Evolutionary conservation across 176 grass and related monocot species (phyloP), one percentile per base, ranked within the genome.

Genomic region (Musa acuminata): DNA sequence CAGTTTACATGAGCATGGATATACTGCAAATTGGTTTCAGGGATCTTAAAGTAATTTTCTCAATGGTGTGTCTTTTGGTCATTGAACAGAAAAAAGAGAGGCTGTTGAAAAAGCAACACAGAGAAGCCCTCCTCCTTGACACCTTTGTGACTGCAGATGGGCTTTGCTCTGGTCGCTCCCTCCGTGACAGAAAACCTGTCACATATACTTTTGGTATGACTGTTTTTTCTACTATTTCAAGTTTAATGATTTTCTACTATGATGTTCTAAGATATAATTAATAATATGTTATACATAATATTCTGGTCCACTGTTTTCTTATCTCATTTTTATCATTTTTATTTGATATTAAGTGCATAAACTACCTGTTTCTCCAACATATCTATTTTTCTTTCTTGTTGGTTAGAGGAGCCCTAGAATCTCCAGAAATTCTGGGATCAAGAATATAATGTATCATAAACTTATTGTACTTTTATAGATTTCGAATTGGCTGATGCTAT

Each of bases 151-250:
- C 85, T 58, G 82, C 87, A 54, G 81, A 93, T 82, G 84, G 94
- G 29, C 85, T 89, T 84, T 88, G 90, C 23, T 83, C 90, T 73
- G 90, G 86, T 60, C 94, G 94, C 22, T 92, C 87, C 72, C 85
- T 88, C 55, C 94, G 94, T 78, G 78, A 93, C 83, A 85, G 94
- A 72, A 98, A 98, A 80, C 84, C 59, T 82, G 88, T 91, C 74
- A 98, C 90, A 50, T 98, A 98, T 83, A 98, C 94, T 80, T 98
- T 98, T 78, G 94, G 94, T 98, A 90, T 80, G 84, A 53, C 35
- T 72, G 57, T 83, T 59, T 51, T 21, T 74, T 78, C 51, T 62
- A 64, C 19, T 27, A 29, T 77, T 17, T 2, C 24, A 23, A 77
- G 50, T 67, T 35, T 49, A 50, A 22, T 29, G 48, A 23, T n/a